Percentiles rank a stretch among this genome's conserved stretches.
Conservation (phyloP, 805 yeast species). For the Isabelozyma rhagii region DNA sequence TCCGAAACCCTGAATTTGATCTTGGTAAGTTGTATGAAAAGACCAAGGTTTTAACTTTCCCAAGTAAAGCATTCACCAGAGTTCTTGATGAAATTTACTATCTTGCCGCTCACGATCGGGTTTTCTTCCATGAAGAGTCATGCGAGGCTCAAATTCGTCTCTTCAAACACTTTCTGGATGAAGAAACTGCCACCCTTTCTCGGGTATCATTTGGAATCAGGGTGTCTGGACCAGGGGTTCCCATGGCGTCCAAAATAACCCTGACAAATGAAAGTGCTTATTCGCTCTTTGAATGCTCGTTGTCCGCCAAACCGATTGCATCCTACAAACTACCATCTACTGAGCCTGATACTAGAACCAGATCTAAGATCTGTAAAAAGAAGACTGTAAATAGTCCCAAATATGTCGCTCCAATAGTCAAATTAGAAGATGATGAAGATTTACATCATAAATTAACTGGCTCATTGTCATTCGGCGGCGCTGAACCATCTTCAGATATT, state of each 20-base stretch:
- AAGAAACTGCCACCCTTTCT: conserved; percentile 1
- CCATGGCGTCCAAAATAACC: not conserved
- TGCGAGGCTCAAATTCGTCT: conserved; percentile 1
- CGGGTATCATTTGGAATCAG: conserved; percentile 3
- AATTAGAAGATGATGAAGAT: not conserved
- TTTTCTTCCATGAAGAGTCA: conserved; percentile 8
- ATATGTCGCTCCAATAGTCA: not conserved
- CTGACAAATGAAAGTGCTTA: not conserved
- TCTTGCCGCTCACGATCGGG: conserved; percentile 22
- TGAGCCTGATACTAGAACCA: not conserved
- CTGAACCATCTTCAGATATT: not conserved
- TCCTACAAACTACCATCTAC: not conserved
- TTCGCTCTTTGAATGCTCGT: not conserved
- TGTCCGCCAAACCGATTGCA: not conserved
- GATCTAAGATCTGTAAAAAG: not conserved
- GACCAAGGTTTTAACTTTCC: not conserved
- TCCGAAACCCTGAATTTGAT: conserved; percentile 15
- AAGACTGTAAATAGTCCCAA: not conserved
- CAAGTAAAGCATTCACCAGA: not conserved
- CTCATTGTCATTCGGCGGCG: not conserved
- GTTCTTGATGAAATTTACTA: conserved; percentile 25
- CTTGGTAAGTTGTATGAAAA: conserved; percentile 8
- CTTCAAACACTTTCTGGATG: conserved; percentile 1
- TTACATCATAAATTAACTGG: not conserved
- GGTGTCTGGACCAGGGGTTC: conserved; percentile 2